Evolutionary conservation across 2,329 filamentous ascomycete genomes (phyloP).

Genomic region (Sclerotinia trifoliorum): DNA sequence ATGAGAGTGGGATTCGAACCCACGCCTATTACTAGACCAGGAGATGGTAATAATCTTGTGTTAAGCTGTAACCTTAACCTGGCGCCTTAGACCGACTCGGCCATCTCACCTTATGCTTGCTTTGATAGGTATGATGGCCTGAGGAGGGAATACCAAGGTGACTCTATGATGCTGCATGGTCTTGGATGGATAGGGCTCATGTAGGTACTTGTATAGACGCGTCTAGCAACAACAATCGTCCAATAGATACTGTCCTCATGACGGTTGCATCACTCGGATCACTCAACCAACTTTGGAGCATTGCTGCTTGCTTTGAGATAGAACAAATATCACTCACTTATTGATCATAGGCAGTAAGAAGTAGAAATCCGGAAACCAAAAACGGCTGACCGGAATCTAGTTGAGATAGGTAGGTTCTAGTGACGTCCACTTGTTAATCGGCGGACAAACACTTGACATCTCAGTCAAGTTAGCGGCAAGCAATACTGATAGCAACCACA

Average conservation of each 20-base stretch:
- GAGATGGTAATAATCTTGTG: not conserved
- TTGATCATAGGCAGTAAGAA: not conserved
- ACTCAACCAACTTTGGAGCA: not conserved
- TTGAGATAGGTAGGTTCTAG: not conserved
- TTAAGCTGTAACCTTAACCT: constrained; percentile 13
- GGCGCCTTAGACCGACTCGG: constrained; percentile 19
- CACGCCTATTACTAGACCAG: constrained; percentile 19
- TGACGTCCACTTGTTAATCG: not conserved
- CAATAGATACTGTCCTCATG: not conserved
- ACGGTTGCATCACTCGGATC: not conserved
- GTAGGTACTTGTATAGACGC: not conserved
- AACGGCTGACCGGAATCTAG: not conserved
- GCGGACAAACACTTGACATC: not conserved
- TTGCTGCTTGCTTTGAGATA: not conserved
- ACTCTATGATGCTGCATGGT: not conserved
- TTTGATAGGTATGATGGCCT: fast-evolving
- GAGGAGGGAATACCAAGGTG: fast-evolving
- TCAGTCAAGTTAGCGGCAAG: not conserved
- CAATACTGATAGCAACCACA: not conserved
- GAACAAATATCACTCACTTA: not conserved
- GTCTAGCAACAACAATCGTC: too few species aligned
- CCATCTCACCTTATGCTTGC: constrained; percentile 1
- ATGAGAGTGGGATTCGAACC: constrained; percentile 17
- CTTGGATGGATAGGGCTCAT: not conserved
- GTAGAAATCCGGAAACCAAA: not conserved